These are phyloP conservation scores for Bromus sterilis DNA, from an alignment of 176 grass and related monocot genomes.

Conservation along the genomic window DNA sequence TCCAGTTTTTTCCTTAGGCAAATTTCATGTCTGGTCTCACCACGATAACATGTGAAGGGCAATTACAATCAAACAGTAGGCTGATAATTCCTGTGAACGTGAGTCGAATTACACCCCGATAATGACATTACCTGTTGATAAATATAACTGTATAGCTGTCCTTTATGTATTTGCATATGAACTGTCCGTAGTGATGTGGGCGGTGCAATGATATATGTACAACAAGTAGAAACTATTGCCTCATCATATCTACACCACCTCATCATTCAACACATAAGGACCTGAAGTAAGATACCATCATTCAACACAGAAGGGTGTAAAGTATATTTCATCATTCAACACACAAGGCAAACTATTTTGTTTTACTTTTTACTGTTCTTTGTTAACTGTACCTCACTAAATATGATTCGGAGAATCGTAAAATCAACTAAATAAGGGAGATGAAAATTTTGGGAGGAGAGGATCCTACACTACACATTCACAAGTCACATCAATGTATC, in stretches of 20 bases:
- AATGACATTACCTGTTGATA: background rate
- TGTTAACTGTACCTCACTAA: constrained; percentile 20
- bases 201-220: background rate
- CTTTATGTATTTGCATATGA: background rate
- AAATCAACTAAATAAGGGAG: background rate
- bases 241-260: background rate
- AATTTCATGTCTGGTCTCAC: background rate
- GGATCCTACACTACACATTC: background rate
- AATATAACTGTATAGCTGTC: background rate
- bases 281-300: background rate
- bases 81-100: background rate
- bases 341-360: background rate
- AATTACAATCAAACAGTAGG: background rate
- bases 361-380: background rate
- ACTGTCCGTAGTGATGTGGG: background rate
- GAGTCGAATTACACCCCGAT: background rate
- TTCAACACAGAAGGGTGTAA: background rate
- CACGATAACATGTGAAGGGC: background rate
- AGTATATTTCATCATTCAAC: background rate
- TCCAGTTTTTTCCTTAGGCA: background rate
- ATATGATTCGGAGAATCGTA: background rate
- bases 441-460: background rate
- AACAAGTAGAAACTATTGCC: background rate
- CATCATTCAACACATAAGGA: background rate
- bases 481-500: background rate